Evolutionary conservation across 805 yeast species (phyloP).

Genomic region (Candida ponderosae): DNA sequence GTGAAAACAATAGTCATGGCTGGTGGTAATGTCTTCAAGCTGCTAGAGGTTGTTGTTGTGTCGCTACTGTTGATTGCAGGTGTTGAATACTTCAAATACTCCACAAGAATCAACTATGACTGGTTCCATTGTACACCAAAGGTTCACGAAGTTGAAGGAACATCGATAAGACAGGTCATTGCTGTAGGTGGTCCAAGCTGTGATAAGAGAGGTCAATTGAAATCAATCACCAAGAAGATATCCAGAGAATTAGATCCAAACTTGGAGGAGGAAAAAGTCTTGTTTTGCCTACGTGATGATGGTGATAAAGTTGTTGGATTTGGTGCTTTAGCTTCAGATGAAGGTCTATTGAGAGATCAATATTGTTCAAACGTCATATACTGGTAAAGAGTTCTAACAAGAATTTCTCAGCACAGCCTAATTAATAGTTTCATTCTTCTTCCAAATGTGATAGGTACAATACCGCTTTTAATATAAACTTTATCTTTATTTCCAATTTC

Average conservation of each 20-base stretch:
- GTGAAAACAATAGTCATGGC: no score
- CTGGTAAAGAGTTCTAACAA: slow-evolving; percentile 8
- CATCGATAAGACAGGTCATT: slow-evolving; percentile 21
- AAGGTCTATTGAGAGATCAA: slow-evolving; percentile 3
- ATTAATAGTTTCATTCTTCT: no score
- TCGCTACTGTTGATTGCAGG: slow-evolving; percentile 28
- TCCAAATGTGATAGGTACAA: no score
- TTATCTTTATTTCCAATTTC: no score
- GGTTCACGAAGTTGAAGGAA: slow-evolving; percentile 15
- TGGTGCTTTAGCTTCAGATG: slow-evolving; percentile 11
- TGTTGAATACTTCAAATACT: slow-evolving; percentile 34
- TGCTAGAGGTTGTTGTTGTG: slow-evolving; percentile 21
- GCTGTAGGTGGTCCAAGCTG: slow-evolving; percentile 36
- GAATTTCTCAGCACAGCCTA: no score
- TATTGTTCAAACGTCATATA: slow-evolving; percentile 19
- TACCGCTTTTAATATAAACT: no score
- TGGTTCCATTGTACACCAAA: slow-evolving; percentile 37
- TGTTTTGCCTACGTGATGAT: slow-evolving; percentile 31
- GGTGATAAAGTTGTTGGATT: slow-evolving; percentile 13
- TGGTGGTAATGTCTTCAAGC: slow-evolving; percentile 2
- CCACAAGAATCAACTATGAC: slow-evolving; percentile 31
- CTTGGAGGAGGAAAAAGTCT: slow-evolving; percentile 15
- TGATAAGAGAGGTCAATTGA: slow-evolving; percentile 35
- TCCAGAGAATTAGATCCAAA: slow-evolving; percentile 32
- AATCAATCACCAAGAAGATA: slow-evolving; percentile 29